Evolutionary conservation across 306 rosid species (phyloP).

Genomic region (Rosa lucieae): DNA sequence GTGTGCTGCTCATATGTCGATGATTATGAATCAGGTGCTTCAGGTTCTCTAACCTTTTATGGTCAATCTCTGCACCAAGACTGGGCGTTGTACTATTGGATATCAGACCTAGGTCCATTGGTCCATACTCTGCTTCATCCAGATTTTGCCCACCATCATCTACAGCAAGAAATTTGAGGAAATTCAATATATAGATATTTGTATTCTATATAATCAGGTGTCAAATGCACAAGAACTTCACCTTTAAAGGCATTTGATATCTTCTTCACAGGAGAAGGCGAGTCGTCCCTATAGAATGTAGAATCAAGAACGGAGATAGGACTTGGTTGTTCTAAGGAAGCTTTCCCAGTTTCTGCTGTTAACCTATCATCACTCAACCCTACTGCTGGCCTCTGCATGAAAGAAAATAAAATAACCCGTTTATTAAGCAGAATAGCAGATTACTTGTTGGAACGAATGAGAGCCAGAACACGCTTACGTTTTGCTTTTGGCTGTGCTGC

Average conservation of each 20-base stretch:
- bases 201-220: slow-evolving; percentile 5
- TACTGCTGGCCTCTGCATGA: slow-evolving; percentile 45
- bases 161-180: slow-evolving; percentile 40
- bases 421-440: slow-evolving; percentile 23
- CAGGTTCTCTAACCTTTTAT: slow-evolving; percentile 38
- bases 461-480: slow-evolving; percentile 40
- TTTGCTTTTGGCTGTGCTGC: slow-evolving; percentile 34
- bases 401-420: slow-evolving; percentile 21
- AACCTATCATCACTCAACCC: slow-evolving; percentile 36
- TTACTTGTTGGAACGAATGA: slow-evolving; percentile 9
- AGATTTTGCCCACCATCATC: slow-evolving; percentile 46
- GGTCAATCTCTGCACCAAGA: slow-evolving; percentile 39
- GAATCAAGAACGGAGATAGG: slow-evolving; percentile 94
- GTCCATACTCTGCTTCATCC: slow-evolving; percentile 39
- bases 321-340: slow-evolving; percentile 73
- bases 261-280: slow-evolving; percentile 89
- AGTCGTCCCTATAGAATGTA: slow-evolving; percentile 78
- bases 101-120: slow-evolving; percentile 33
- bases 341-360: slow-evolving; percentile 38
- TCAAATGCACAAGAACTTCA: slow-evolving; percentile 30
- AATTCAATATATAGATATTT: background rate
- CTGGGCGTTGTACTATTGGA: slow-evolving; percentile 30
- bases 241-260: slow-evolving; percentile 59
- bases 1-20: slow-evolving; percentile 31
- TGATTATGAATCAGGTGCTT: slow-evolving; percentile 45